Base-by-base conservation (phyloP, 495 filamentous ascomycete species). In the Parmelia sp. region DNA sequence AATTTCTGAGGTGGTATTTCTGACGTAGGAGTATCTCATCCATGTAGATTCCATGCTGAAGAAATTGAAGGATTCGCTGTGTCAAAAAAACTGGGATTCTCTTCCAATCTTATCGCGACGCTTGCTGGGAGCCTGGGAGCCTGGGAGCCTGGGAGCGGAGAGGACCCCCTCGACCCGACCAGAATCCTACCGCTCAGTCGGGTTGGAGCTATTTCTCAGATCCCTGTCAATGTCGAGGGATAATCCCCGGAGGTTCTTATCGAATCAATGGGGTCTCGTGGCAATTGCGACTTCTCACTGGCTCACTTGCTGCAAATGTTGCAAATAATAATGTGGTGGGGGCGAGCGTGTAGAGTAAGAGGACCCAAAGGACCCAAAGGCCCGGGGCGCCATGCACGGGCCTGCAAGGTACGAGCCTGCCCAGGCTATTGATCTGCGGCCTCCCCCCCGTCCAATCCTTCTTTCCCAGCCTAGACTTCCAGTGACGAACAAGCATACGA, bases 71-170 rank as follows among this genome's bases (percentile, higher is more conserved):
- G 51, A 55, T 33, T 33, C 0, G 15, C 33, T 1, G 4, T 55
- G 51, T 55, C 27, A 55, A 17, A 33, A n/a, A 35, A 33, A 33
- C 3, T 8, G 1, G 14, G 29, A 55, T 12, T 21, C 5, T 21
- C 5, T 33, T 12, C 17, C 51, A 55, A 55, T 55, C 51, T 55
- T 55, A 55, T 55, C 51, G 51, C 51, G 51, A 55, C 51, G 51
- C 51, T 21, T 55, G 51, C 21, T 33, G 51, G 29, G 17, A 5
- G 15, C n/a, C n/a, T n/a, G n/a, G n/a, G n/a, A n/a, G n/a, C n/a
- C n/a, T n/a, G n/a, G n/a, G n/a, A n/a, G n/a, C n/a, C n/a, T n/a
- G n/a, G n/a, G n/a, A n/a, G n/a, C n/a, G n/a, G n/a, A n/a, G n/a
- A n/a, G n/a, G n/a, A n/a, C n/a, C n/a, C n/a, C n/a, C n/a, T n/a